Conservation (phyloP, 2,329 filamentous ascomycete genomes). For the Cryphonectria naterciae region DNA sequence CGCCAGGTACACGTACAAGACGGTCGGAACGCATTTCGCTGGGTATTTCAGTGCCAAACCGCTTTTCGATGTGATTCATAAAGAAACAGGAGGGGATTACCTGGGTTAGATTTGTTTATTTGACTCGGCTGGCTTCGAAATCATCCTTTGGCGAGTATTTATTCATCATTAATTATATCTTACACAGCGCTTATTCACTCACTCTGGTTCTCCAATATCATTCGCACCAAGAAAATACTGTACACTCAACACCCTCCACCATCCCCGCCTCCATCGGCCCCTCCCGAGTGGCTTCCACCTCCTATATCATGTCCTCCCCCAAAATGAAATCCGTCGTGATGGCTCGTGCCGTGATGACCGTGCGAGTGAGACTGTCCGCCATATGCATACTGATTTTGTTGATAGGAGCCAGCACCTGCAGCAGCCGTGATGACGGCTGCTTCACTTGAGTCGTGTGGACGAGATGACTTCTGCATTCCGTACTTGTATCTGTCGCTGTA, state of each 20-base stretch:
- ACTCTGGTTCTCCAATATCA: neutral
- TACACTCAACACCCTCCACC: conserved; percentile 3
- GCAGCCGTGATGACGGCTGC: neutral
- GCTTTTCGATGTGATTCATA: conserved; percentile 62
- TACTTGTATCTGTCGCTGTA: neutral
- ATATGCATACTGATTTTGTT: neutral
- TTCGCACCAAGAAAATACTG: neutral
- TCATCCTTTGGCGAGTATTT: neutral
- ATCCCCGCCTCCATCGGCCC: conserved; percentile 3
- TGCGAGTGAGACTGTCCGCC: conserved; percentile 9
- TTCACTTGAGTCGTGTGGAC: neutral
- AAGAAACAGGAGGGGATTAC: conserved; percentile 28
- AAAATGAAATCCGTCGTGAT: conserved; percentile 6
- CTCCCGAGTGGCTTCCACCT: conserved; percentile 1
- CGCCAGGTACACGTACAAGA: conserved; percentile 68
- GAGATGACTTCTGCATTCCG: neutral
- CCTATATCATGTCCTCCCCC: conserved; percentile 9
- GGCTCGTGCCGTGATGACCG: neutral
- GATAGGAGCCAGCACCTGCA: neutral
- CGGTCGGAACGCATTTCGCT: conserved; percentile 62
- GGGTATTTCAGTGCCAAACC: conserved; percentile 76
- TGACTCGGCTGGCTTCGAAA: neutral
- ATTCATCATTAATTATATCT: neutral
- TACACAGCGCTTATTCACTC: neutral
- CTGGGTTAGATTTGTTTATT: conserved; percentile 11